Conservation (phyloP, 768 basidiomycete genomes). For the Suillus americanus region DNA sequence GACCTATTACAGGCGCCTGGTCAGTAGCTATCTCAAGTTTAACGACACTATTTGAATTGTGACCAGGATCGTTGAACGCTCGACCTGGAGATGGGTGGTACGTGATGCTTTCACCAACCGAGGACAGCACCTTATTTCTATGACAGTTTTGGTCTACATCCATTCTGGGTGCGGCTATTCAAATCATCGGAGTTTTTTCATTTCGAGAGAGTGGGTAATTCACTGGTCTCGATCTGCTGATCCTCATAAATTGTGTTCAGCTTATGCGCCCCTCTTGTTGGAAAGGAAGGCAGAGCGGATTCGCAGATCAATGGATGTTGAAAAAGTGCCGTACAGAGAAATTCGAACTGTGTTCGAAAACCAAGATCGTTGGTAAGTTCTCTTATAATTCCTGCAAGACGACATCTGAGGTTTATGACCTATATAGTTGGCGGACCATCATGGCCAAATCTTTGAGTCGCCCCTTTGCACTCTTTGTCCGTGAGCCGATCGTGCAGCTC, state of each 20-base stretch:
- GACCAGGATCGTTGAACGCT: slow-evolving; percentile 51
- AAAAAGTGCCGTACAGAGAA: slow-evolving; percentile 38
- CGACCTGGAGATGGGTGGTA: slow-evolving; percentile 75
- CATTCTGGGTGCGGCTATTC: slow-evolving; percentile 54
- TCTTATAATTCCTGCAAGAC: neutral
- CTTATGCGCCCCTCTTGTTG: slow-evolving; percentile 34
- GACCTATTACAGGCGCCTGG: slow-evolving; percentile 64
- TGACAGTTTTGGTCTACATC: slow-evolving; percentile 65
- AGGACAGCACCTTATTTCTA: neutral
- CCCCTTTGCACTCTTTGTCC: slow-evolving; percentile 63
- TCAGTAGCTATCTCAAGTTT: slow-evolving; percentile 16
- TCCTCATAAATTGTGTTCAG: slow-evolving; percentile 6
- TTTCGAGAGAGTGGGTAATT: slow-evolving; percentile 60
- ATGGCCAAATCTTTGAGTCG: slow-evolving; percentile 55
- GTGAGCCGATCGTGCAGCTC: slow-evolving; percentile 64
- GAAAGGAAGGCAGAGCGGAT: slow-evolving; percentile 54
- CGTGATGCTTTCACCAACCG: slow-evolving; percentile 16
- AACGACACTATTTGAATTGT: neutral
- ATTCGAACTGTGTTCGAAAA: slow-evolving; percentile 51
- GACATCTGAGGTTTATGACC: neutral
- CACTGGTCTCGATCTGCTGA: slow-evolving; percentile 14
- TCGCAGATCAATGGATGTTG: slow-evolving; percentile 42
- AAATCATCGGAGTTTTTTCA: slow-evolving; percentile 53
- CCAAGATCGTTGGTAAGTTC: slow-evolving; percentile 43
- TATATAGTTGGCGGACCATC: slow-evolving; percentile 49